Base-by-base conservation (phyloP, 108 stramenopile genomes). In the Heterococcus sp. region DNA sequence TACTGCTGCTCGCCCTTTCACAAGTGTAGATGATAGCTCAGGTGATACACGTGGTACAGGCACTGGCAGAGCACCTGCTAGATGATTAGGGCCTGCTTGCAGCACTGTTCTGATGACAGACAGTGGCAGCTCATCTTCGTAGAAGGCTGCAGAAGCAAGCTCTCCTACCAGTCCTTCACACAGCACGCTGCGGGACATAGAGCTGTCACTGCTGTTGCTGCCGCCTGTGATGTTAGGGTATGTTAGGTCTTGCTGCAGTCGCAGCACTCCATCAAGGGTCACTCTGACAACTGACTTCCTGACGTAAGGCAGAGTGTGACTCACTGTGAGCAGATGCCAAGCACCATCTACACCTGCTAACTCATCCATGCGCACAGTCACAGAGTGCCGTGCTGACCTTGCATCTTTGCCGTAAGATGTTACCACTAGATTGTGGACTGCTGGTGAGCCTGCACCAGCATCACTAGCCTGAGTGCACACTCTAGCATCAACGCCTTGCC, bases 291-390 rank as follows among this genome's bases (percentile, higher is more conserved):
- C 77, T 2, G 77, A 39, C 31, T 70, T 26, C 77, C 65, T 78
- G 36, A 78, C 77, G 77, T 78, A 78, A 46, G 77, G 77, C 46
- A 67, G 77, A 35, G 68, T 69, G 34, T 78, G 77, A 64, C 77
- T 78, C 40, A 78, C 77, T 35, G 28, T 66, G 2, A 78, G 68
- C 27, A 78, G 66, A 26, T 70, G 69, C 77, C 77, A 78, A 34
- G 69, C 33, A 67, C 40, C 77, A 28, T 66, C 46, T 32, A 58
- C 33, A 70, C 69, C 27, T 26, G 69, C 21, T 58, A 69, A 1
- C 77, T 58, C 46, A 21, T 58, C 77, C 35, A 78, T 30, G 39
- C n/a, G 37, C 63, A 58, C 68, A 26, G 36, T 36, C 33, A 37
- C 77, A 70, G 46, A 63, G 58, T 31, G 63, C 63, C 77, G 34